Evolutionary conservation across 2,329 filamentous ascomycete species (phyloP).

Genomic region (Cyphellophora europaea): DNA sequence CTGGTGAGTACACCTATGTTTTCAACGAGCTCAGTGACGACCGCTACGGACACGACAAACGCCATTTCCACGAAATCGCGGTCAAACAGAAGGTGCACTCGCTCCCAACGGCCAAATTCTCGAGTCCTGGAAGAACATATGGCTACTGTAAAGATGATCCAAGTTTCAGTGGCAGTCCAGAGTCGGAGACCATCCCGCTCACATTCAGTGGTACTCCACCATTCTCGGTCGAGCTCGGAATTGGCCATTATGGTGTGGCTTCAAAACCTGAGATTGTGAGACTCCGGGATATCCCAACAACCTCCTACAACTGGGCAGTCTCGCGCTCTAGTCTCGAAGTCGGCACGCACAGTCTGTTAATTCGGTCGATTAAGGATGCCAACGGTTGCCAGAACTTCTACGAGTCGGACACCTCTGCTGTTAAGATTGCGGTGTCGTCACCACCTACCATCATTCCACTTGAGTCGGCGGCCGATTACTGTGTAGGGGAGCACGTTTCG

Average conservation of each 20-base stretch:
- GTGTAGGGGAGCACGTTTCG: slow-evolving; percentile 86
- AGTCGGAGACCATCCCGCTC: slow-evolving; percentile 81
- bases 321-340: slow-evolving; percentile 76
- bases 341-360: slow-evolving; percentile 80
- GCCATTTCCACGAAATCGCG: slow-evolving; percentile 55
- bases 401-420: slow-evolving; percentile 60
- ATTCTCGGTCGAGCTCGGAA: slow-evolving; percentile 83
- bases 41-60: slow-evolving; percentile 68
- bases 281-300: slow-evolving; percentile 67
- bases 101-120: slow-evolving; percentile 72
- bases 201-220: slow-evolving; percentile 73
- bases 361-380: slow-evolving; percentile 80
- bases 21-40: slow-evolving; percentile 77
- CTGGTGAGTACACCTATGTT: slow-evolving; percentile 77
- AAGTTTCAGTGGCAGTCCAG: slow-evolving; percentile 44
- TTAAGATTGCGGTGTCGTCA: slow-evolving; percentile 87
- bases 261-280: slow-evolving; percentile 71
- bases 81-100: slow-evolving; percentile 78
- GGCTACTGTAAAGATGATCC: slow-evolving; percentile 72
- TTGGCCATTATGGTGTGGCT: slow-evolving; percentile 73
- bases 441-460: slow-evolving; percentile 83
- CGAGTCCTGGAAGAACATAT: slow-evolving; percentile 82
- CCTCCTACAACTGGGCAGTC: slow-evolving; percentile 70
- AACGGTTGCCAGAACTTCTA: slow-evolving; percentile 76
- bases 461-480: slow-evolving; percentile 79